Evolutionary conservation across 2,329 filamentous ascomycete genomes (phyloP).

Genomic region (Neofusicoccum kwambonambiense): DNA sequence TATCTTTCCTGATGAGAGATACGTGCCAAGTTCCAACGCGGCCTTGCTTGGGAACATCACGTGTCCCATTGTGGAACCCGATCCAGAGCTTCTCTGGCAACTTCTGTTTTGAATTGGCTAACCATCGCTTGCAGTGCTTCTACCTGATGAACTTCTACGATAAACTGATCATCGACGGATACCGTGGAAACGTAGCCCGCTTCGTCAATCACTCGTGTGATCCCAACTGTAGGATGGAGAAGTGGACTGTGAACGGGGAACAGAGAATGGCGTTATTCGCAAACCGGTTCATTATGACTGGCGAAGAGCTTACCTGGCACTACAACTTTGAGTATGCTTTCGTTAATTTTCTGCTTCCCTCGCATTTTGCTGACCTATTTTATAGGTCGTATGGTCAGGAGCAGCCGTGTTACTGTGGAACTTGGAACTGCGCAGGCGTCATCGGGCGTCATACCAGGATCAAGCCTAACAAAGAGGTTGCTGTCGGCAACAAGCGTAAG

Average conservation of each 20-base stretch:
- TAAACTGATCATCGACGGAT: constrained; percentile 97
- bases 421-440: constrained; percentile 60
- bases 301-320: constrained; percentile 95
- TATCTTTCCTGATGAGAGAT: too few relatives aligned
- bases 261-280: constrained; percentile 97
- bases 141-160: constrained; percentile 99
- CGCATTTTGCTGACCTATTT: constrained; percentile 6
- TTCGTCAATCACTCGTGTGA: constrained; percentile 98
- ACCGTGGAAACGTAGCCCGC: constrained; percentile 89
- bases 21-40: too few relatives aligned
- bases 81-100: too few relatives aligned
- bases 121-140: constrained; percentile 65
- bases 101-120: neutral
- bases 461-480: constrained; percentile 28
- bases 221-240: constrained; percentile 96
- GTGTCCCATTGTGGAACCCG: too few relatives aligned
- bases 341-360: neutral
- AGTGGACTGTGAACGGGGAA: constrained; percentile 92
- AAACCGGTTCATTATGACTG: constrained; percentile 84
- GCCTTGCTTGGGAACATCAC: too few relatives aligned
- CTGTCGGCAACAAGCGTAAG: constrained; percentile 14
- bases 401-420: constrained; percentile 63
- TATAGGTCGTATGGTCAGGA: constrained; percentile 49
- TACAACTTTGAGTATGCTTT: constrained; percentile 66
- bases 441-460: constrained; percentile 58